Conservation (phyloP, 2,329 filamentous ascomycete genomes). For the Alternaria dauci region DNA sequence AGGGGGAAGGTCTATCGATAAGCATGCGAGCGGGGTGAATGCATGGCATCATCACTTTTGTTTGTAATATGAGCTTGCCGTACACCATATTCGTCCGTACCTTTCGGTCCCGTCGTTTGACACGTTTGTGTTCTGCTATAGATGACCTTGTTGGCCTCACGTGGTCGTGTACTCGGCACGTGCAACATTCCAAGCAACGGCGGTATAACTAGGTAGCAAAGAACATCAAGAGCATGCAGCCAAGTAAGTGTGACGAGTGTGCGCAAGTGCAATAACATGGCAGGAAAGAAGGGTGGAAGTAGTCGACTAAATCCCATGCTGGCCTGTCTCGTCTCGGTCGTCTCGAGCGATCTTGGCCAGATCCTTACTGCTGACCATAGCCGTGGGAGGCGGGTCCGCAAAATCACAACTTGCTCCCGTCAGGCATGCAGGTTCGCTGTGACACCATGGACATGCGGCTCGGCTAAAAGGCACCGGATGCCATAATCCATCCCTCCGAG, state of each 20-base stretch:
- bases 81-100: not conserved
- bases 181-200: not conserved
- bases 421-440: constrained; percentile 15
- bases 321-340: constrained; percentile 8
- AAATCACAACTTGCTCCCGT: not conserved
- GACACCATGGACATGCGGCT: constrained; percentile 11
- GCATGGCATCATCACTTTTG: constrained; percentile 15
- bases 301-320: not conserved
- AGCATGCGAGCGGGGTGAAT: constrained; percentile 13
- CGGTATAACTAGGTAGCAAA: too few species aligned
- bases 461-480: constrained; percentile 20
- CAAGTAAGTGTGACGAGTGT: not conserved
- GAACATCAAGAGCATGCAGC: not conserved
- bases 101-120: not conserved
- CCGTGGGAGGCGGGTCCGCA: constrained; percentile 1
- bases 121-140: not conserved
- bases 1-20: constrained; percentile 21
- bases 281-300: not conserved
- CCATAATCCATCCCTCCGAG: constrained; percentile 14
- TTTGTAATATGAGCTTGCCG: not conserved
- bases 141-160: not conserved
- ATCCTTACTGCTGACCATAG: not conserved
- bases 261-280: not conserved
- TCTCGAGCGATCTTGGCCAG: constrained; percentile 6
- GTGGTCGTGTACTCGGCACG: not conserved